phyloP scores from a whole-genome alignment of 2,329 filamentous ascomycete genomes.

The Xylaria digitata region DNA sequence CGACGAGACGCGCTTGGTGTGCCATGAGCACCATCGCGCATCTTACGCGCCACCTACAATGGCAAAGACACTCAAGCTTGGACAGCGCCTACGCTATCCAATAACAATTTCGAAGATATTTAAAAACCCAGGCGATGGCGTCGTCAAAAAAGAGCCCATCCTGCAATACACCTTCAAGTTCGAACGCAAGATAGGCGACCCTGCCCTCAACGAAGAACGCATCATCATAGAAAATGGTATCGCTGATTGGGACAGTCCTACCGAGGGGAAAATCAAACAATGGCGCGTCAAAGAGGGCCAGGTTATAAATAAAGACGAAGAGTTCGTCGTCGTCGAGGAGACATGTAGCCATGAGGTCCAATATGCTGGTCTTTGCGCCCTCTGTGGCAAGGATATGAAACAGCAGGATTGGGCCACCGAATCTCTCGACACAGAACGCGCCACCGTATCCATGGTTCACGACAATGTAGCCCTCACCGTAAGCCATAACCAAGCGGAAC shows the following conservation, averaged over 20 bases:
- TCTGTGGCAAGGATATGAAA: conserved; percentile 97
- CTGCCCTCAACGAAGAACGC: conserved; percentile 67
- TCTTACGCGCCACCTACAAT: conserved; percentile 44
- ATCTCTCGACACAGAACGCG: conserved; percentile 81
- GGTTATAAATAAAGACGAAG: conserved; percentile 68
- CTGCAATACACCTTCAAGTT: conserved; percentile 90
- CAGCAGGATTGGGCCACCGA: conserved; percentile 87
- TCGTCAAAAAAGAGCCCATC: conserved; percentile 80
- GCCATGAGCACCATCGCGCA: conserved; percentile 42
- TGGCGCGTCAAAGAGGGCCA: conserved; percentile 81
- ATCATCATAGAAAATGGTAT: conserved; percentile 76
- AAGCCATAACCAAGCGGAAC: conserved; percentile 81
- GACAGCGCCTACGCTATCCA: conserved; percentile 83
- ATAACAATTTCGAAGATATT: conserved; percentile 90
- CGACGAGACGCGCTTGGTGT: conserved; percentile 39
- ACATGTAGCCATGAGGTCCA: conserved; percentile 91
- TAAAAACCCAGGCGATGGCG: conserved; percentile 77
- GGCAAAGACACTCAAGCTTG: conserved; percentile 63
- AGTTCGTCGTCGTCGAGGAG: conserved; percentile 84
- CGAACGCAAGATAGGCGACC: conserved; percentile 79
- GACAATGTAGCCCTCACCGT: conserved; percentile 89
- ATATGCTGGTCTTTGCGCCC: conserved; percentile 88
- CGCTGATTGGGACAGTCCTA: conserved; percentile 83
- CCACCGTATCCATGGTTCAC: conserved; percentile 94
- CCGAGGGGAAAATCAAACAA: conserved; percentile 79